These are phyloP conservation scores for Dendrostoma leiphaemia DNA, from an alignment of 2,329 filamentous ascomycete species.

Conservation along the genomic window DNA sequence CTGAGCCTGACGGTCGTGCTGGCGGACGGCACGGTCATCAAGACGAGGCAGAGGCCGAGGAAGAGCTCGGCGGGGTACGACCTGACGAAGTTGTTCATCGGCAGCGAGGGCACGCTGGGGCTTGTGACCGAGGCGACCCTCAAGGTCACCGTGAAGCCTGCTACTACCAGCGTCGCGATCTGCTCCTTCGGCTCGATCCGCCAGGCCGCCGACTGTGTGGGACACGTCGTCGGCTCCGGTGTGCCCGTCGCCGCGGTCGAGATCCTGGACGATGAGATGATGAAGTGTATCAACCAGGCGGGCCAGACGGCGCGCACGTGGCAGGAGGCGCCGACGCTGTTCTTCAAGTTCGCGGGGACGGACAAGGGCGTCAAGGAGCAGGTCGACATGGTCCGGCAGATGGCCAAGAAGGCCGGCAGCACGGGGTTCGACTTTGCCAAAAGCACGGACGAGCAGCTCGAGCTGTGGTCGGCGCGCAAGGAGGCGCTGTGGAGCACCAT, in stretches of 20 bases:
- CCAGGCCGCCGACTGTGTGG: constrained; percentile 75
- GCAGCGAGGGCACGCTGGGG: constrained; percentile 87
- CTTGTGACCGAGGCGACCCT: constrained; percentile 88
- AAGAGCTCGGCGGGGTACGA: constrained; percentile 94
- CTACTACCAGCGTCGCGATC: constrained; percentile 78
- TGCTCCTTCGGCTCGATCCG: constrained; percentile 58
- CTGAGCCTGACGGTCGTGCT: constrained; percentile 77
- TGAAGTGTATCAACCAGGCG: constrained; percentile 66
- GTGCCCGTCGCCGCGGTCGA: constrained; percentile 89
- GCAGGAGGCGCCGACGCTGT: constrained; percentile 72
- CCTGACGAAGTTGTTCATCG: constrained; percentile 84
- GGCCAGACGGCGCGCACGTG: constrained; percentile 66
- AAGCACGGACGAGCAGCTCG: constrained; percentile 65
- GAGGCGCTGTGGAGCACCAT: constrained; percentile 52
- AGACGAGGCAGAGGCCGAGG: constrained; percentile 50
- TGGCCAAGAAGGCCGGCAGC: constrained; percentile 61
- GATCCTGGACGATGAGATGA: constrained; percentile 89
- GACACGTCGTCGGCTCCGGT: constrained; percentile 74
- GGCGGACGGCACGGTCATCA: constrained; percentile 82
- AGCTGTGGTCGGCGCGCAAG: constrained; percentile 61
- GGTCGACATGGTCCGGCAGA: constrained; percentile 61
- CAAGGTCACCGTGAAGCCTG: constrained; percentile 79
- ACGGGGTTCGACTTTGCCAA: constrained; percentile 76
- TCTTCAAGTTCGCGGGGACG: constrained; percentile 82
- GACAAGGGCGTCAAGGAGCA: constrained; percentile 74